phyloP scores from a whole-genome alignment of 108 stramenopile genomes.

The Craspedostauros australis region DNA sequence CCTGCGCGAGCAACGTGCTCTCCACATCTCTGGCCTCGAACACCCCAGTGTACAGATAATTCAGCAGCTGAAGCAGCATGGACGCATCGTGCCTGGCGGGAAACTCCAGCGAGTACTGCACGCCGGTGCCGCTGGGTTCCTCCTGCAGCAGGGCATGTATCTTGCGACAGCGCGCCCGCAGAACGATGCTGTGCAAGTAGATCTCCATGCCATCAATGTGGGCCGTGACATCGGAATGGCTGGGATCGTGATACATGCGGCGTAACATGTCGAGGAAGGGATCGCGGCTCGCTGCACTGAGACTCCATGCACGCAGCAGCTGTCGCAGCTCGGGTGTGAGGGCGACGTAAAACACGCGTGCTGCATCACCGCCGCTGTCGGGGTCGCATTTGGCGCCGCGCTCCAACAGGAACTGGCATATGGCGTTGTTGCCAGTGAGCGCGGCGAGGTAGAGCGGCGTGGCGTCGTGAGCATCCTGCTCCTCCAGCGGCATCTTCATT shows the following conservation, averaged over 20 bases:
- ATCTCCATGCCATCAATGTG: not conserved
- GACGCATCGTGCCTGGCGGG: not conserved
- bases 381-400: conserved; percentile 3
- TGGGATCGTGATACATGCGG: not conserved
- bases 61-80: not conserved
- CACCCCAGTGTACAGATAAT: conserved; percentile 12
- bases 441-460: conserved; percentile 10
- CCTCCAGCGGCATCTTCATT: not conserved
- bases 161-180: not conserved
- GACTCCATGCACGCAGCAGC: conserved; percentile 6
- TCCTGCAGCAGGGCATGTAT: not conserved
- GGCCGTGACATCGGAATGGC: not conserved
- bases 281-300: conserved; percentile 6
- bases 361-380: conserved; percentile 4
- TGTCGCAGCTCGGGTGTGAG: conserved; percentile 8
- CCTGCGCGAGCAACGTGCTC: not conserved
- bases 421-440: conserved; percentile 1
- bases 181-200: conserved; percentile 1
- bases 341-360: conserved; percentile 14
- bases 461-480: conserved; percentile 5
- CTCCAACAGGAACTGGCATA: conserved; percentile 13
- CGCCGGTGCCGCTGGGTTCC: not conserved
- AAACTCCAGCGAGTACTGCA: not conserved
- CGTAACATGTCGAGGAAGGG: conserved; percentile 1
- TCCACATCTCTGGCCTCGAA: not conserved